Percentiles rank a stretch among this genome's conserved stretches.
Conservation (phyloP, 2,329 filamentous ascomycete genomes). For the Neospermospora avenae region DNA sequence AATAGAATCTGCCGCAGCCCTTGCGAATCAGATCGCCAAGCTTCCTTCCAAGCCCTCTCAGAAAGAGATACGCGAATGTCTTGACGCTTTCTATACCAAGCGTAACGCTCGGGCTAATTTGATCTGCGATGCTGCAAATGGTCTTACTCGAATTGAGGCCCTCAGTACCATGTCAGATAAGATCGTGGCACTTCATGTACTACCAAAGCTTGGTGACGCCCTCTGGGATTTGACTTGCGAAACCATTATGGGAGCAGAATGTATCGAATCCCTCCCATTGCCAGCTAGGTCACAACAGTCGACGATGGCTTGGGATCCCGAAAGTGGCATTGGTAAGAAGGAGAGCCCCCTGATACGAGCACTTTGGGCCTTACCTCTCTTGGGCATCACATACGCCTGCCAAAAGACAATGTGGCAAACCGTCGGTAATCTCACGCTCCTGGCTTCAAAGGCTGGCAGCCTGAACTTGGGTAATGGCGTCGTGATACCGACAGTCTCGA, state of each 20-base stretch:
- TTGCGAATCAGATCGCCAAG: slow-evolving; percentile 32
- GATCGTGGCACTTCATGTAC: slow-evolving; percentile 22
- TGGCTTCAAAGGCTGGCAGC: background rate
- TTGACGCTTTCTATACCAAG: slow-evolving; percentile 21
- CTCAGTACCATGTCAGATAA: slow-evolving; percentile 16
- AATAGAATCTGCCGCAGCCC: slow-evolving; percentile 37
- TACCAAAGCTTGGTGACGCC: slow-evolving; percentile 24
- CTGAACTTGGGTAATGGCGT: background rate
- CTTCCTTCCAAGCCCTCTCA: background rate
- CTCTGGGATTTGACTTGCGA: slow-evolving; percentile 23
- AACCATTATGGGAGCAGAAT: slow-evolving; percentile 25
- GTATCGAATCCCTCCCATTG: slow-evolving; percentile 32
- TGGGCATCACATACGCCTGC: slow-evolving; percentile 13
- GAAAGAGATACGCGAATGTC: background rate
- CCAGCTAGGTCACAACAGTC: slow-evolving; percentile 24
- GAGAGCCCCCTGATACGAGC: slow-evolving; percentile 27
- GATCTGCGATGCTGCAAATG: slow-evolving; percentile 23
- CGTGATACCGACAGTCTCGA: slow-evolving; percentile 3
- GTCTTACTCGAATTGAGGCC: slow-evolving; percentile 26
- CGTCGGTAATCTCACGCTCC: background rate
- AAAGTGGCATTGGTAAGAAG: slow-evolving; percentile 28
- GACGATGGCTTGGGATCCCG: slow-evolving; percentile 33
- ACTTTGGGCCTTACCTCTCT: slow-evolving; percentile 27
- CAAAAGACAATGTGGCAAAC: slow-evolving; percentile 20
- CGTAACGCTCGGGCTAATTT: slow-evolving; percentile 21